Conservation (phyloP, 352 stramenopile species). For the Phytopythium montanum region DNA sequence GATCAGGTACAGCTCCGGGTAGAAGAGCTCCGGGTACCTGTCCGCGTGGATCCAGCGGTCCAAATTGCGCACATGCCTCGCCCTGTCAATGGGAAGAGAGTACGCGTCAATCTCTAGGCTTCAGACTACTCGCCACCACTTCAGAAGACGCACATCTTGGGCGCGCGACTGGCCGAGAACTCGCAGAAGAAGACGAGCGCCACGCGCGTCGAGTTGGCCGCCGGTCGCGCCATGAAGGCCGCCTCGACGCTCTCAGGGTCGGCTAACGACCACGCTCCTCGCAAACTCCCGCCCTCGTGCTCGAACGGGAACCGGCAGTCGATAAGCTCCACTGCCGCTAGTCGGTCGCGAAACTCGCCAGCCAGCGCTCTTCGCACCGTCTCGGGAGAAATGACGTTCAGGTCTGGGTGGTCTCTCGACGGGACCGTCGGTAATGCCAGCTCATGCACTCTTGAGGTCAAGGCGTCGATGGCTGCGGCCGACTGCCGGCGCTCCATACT, state of each 20-base stretch:
- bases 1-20: constrained; percentile 68
- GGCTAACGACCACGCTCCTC: constrained; percentile 30
- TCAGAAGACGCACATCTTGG: constrained; percentile 40
- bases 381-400: constrained; percentile 53
- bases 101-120: neutral
- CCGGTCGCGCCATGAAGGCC: constrained; percentile 26
- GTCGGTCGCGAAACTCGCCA: constrained; percentile 27
- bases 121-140: neutral
- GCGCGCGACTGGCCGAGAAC: constrained; percentile 61
- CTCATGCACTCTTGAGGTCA: constrained; percentile 4
- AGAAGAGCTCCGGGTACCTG: constrained; percentile 55
- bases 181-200: constrained; percentile 71
- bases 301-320: constrained; percentile 66
- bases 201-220: constrained; percentile 22
- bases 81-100: constrained; percentile 15
- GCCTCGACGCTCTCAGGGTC: constrained; percentile 41
- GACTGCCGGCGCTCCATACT: constrained; percentile 4
- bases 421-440: constrained; percentile 46
- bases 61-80: constrained; percentile 56
- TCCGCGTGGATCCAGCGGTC: constrained; percentile 58
- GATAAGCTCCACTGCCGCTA: constrained; percentile 35
- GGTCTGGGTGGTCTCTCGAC: constrained; percentile 46
- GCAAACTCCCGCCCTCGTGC: constrained; percentile 37
- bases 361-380: constrained; percentile 34
- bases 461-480: constrained; percentile 1